A percentile compares a stretch with the other conserved stretches of the same genome.
phyloP scores from a whole-genome alignment of 2,329 filamentous ascomycete genomes.

The Trichophaea hybrida region DNA sequence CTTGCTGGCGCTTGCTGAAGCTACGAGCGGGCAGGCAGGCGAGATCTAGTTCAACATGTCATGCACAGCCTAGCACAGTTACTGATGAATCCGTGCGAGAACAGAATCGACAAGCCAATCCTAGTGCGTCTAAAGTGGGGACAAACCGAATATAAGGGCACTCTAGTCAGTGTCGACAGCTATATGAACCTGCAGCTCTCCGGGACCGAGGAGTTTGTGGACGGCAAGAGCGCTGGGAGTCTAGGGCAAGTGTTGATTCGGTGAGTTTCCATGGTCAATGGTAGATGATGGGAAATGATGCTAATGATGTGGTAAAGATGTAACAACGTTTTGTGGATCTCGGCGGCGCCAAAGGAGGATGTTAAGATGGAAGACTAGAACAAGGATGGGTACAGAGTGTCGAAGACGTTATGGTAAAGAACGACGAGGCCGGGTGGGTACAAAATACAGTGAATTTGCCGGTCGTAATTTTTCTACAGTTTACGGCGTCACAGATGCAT shows the following conservation, averaged over 20 bases:
- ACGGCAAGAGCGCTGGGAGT: slow-evolving; percentile 68
- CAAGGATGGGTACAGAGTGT: not conserved
- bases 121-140: slow-evolving; percentile 94
- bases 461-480: too few relatives aligned
- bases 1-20: slow-evolving; percentile 3
- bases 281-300: slow-evolving; percentile 1
- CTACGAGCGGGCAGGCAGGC: not conserved
- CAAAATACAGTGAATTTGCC: too few relatives aligned
- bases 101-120: slow-evolving; percentile 75
- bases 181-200: slow-evolving; percentile 98
- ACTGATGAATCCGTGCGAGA: not conserved
- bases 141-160: slow-evolving; percentile 91
- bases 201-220: slow-evolving; percentile 81
- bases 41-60: not conserved
- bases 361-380: slow-evolving; percentile 24
- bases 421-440: too few relatives aligned
- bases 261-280: slow-evolving; percentile 35
- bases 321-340: slow-evolving; percentile 96
- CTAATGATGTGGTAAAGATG: slow-evolving; percentile 41
- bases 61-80: not conserved
- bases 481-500: too few relatives aligned
- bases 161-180: slow-evolving; percentile 80
- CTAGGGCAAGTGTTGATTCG: slow-evolving; percentile 86
- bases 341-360: slow-evolving; percentile 36
- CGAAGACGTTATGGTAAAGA: too few relatives aligned